A percentile compares a stretch with the other conserved stretches of the same genome.
Evolutionary conservation across 164 flowering plant genomes (phyloP).

Genomic region (Vitis amurensis): DNA sequence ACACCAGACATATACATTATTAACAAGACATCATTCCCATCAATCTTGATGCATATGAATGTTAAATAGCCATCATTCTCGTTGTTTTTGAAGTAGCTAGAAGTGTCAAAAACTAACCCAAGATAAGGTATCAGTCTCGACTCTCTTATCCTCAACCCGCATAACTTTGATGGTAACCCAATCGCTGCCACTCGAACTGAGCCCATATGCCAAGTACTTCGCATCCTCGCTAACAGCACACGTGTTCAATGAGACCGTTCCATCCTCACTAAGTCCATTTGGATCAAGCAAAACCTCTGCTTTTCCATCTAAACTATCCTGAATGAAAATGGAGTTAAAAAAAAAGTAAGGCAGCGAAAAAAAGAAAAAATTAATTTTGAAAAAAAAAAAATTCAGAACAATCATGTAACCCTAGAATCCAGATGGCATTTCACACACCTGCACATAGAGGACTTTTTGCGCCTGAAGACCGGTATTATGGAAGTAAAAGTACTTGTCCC

Average conservation of each 20-base stretch:
- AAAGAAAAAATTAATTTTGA: neutral
- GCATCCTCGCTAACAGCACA: slow-evolving; percentile 79
- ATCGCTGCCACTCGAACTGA: slow-evolving; percentile 95
- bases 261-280: slow-evolving; percentile 89
- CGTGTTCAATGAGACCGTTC: slow-evolving; percentile 73
- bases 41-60: too few relatives aligned
- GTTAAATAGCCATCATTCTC: too few relatives aligned
- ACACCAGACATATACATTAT: neutral
- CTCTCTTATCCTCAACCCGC: slow-evolving; percentile 63
- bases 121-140: slow-evolving; percentile 64
- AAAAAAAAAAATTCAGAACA: neutral
- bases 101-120: slow-evolving; percentile 57
- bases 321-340: slow-evolving; percentile 5
- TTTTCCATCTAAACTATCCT: slow-evolving; percentile 84
- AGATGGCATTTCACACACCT: slow-evolving; percentile 41
- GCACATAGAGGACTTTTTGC: slow-evolving; percentile 87
- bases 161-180: slow-evolving; percentile 96
- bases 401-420: too few relatives aligned
- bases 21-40: too few relatives aligned
- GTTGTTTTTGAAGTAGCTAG: too few relatives aligned
- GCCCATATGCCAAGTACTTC: slow-evolving; percentile 81
- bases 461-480: slow-evolving; percentile 96
- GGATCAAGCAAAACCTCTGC: slow-evolving; percentile 94
- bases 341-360: neutral
- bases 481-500: slow-evolving; percentile 83